Evolutionary conservation across 2,329 filamentous ascomycete species (phyloP).

Genomic region (Pestalotiopsis sp.): DNA sequence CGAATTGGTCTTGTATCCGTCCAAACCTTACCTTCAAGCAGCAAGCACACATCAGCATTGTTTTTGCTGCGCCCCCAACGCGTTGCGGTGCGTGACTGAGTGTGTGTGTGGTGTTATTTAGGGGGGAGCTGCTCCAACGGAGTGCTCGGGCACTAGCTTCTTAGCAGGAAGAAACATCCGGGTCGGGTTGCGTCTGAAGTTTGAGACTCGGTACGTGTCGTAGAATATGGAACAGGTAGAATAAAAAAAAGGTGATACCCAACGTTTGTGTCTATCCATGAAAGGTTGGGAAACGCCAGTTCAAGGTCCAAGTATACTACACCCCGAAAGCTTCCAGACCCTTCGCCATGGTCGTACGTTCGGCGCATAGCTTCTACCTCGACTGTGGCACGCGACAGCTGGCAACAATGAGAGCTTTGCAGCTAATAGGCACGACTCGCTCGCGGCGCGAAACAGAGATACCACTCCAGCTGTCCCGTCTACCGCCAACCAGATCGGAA

Average conservation of each 20-base stretch:
- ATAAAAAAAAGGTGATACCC: not conserved
- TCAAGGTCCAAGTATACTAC: not conserved
- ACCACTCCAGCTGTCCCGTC: not conserved
- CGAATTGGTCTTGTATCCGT: not conserved
- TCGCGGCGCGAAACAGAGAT: not conserved
- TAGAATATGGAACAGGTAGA: not conserved
- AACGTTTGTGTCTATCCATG: not conserved
- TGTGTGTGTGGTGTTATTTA: too few relatives aligned
- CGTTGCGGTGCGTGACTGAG: too few relatives aligned
- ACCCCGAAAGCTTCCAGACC: not conserved
- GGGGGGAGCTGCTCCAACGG: not conserved
- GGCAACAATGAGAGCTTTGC: not conserved
- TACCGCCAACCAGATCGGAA: not conserved
- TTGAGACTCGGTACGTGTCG: slow-evolving; percentile 11
- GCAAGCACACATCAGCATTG: too few relatives aligned
- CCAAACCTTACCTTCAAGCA: not conserved
- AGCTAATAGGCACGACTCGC: not conserved
- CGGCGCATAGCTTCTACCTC: not conserved
- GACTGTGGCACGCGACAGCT: not conserved
- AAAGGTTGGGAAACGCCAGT: not conserved
- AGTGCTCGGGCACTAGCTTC: slow-evolving; percentile 10
- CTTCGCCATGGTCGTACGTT: not conserved
- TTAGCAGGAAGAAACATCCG: slow-evolving; percentile 4
- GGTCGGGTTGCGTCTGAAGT: slow-evolving; percentile 6
- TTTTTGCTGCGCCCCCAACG: too few relatives aligned